A percentile compares a stretch with the other conserved stretches of the same genome.
phyloP scores from a whole-genome alignment of 2,329 filamentous ascomycete genomes.

The Talaromyces verruculosus region DNA sequence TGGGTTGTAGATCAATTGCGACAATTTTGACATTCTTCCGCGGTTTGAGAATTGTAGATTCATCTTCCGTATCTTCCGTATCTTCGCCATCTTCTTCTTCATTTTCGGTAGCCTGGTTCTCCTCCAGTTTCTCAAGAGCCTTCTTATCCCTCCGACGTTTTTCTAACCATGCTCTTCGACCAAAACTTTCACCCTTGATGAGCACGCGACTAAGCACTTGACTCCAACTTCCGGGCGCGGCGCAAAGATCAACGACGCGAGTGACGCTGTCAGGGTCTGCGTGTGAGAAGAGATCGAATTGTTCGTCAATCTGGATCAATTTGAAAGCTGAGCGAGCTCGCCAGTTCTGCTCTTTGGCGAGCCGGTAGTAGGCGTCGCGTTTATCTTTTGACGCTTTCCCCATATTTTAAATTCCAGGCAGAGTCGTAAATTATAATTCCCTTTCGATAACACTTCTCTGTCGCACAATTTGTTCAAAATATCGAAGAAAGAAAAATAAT shows the following conservation, averaged over 20 bases:
- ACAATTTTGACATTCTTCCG: conserved; percentile 85
- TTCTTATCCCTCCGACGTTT: conserved; percentile 63
- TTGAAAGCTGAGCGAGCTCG: conserved; percentile 95
- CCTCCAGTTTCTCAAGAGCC: conserved; percentile 28
- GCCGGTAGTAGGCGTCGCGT: conserved; percentile 93
- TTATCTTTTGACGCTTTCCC: conserved; percentile 99
- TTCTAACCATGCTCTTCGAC: conserved; percentile 81
- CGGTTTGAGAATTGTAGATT: conserved; percentile 44
- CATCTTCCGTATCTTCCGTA: conserved; percentile 32
- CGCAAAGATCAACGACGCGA: conserved; percentile 91
- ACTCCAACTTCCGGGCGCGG: conserved; percentile 94
- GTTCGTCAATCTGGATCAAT: conserved; percentile 89
- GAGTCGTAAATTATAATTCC: background rate
- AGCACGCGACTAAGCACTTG: conserved; percentile 91
- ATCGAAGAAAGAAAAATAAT: background rate
- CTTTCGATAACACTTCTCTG: background rate
- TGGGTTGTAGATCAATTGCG: conserved; percentile 91
- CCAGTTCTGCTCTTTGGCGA: conserved; percentile 99
- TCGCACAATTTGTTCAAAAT: background rate
- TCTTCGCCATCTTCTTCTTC: conserved; percentile 30
- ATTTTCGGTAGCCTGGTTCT: conserved; percentile 5
- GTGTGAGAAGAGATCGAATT: conserved; percentile 86
- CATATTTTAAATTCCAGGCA: conserved; percentile 53
- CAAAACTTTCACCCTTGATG: conserved; percentile 91
- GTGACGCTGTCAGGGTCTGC: conserved; percentile 67